Evolutionary conservation across 2,329 filamentous ascomycete genomes (phyloP).

Genomic region (Ascochyta viciae-villosae): DNA sequence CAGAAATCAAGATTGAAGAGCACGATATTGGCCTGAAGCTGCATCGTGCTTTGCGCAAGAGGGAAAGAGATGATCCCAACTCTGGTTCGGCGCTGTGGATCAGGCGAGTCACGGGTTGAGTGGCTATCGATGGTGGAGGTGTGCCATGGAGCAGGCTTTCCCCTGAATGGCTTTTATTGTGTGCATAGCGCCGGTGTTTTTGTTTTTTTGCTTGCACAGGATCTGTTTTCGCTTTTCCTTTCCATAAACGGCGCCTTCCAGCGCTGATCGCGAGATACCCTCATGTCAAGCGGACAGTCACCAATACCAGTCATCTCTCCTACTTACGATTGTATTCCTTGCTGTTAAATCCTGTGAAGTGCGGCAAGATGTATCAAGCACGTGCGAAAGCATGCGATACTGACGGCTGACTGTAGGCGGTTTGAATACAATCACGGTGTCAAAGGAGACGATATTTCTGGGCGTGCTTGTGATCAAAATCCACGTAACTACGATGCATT

Average conservation of each 20-base stretch:
- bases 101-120: constrained; percentile 44
- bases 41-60: constrained; percentile 50
- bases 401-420: no score
- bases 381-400: no score
- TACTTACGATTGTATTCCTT: no score
- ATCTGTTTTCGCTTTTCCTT: neutral
- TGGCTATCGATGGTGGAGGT: neutral
- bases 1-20: constrained; percentile 47
- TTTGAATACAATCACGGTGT: no score
- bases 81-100: constrained; percentile 49
- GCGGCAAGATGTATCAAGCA: no score
- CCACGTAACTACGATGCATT: no score
- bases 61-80: constrained; percentile 47
- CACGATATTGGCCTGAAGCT: constrained; percentile 51
- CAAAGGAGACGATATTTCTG: no score
- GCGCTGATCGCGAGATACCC: constrained; percentile 15
- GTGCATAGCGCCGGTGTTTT: constrained; percentile 13
- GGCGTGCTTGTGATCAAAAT: no score
- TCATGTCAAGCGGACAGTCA: neutral
- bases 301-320: neutral
- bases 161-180: neutral
- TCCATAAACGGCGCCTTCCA: neutral
- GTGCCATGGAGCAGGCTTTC: neutral
- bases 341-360: no score
- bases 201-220: neutral